Conservation (phyloP, 2,329 filamentous ascomycete species). For the Fonsecaea nubica region DNA sequence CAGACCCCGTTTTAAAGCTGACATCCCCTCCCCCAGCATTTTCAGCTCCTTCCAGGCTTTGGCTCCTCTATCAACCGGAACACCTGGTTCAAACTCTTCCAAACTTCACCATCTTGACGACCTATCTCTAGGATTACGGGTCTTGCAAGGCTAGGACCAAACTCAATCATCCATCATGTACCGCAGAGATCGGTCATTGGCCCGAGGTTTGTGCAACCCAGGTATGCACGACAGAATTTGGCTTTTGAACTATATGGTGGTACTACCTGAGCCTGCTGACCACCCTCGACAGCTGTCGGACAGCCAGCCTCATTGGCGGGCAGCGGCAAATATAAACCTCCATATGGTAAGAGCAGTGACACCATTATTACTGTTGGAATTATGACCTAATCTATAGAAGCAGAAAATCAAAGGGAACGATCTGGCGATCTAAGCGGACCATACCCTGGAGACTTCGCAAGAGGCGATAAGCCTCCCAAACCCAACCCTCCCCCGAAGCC, state of each 20-base stretch:
- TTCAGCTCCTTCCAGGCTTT: conserved; percentile 6
- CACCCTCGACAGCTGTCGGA: conserved; percentile 13
- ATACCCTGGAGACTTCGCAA: neutral
- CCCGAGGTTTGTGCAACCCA: conserved; percentile 28
- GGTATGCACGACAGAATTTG: conserved; percentile 21
- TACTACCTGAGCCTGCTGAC: conserved; percentile 23
- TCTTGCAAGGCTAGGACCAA: conserved; percentile 12
- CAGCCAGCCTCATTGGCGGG: neutral
- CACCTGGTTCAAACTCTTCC: neutral
- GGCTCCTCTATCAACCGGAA: neutral
- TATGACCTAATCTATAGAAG: neutral
- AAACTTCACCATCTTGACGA: neutral
- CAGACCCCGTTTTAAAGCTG: conserved; percentile 12
- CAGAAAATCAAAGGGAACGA: neutral
- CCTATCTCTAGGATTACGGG: neutral
- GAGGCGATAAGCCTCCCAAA: conserved; percentile 7
- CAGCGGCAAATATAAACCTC: neutral
- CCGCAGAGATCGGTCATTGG: conserved; percentile 9
- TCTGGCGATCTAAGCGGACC: neutral
- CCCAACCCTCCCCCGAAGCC: conserved; percentile 27
- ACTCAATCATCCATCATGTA: conserved; percentile 10
- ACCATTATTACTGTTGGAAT: neutral
- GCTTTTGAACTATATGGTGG: conserved; percentile 15
- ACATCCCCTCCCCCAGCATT: conserved; percentile 11
- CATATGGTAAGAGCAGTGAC: neutral